phyloP scores from a whole-genome alignment of 202 grass and related monocot genomes.

The Elaeis oleifera region DNA sequence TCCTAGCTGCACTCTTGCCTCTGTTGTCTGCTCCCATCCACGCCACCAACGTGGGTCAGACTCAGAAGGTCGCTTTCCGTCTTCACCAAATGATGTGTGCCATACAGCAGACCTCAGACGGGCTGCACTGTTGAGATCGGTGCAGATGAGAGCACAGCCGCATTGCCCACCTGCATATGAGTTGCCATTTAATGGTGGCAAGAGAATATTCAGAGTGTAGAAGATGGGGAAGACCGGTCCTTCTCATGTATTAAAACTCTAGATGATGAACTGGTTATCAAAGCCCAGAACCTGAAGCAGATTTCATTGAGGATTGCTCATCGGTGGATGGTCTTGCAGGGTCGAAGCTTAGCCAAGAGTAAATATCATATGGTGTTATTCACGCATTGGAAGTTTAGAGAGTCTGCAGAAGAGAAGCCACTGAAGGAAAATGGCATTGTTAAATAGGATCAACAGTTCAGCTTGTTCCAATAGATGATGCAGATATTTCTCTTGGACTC shows the following conservation, averaged over 20 bases:
- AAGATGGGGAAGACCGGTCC: constrained; percentile 34
- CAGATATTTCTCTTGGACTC: too few species aligned
- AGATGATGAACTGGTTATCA: constrained; percentile 19
- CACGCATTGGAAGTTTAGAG: too few species aligned
- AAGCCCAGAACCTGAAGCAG: constrained; percentile 31
- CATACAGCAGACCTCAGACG: constrained; percentile 66
- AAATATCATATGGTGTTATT: background rate
- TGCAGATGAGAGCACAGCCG: constrained; percentile 84
- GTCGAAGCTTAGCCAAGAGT: constrained; percentile 26
- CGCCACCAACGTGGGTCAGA: constrained; percentile 57
- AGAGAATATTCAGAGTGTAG: constrained; percentile 36
- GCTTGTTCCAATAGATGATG: too few species aligned
- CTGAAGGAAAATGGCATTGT: too few species aligned
- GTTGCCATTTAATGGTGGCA: constrained; percentile 29
- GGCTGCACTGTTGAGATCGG: constrained; percentile 67
- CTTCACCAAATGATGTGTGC: constrained; percentile 91
- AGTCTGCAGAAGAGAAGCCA: too few species aligned
- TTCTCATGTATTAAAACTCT: constrained; percentile 45
- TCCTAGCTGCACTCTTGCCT: constrained; percentile 52
- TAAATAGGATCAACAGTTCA: too few species aligned
- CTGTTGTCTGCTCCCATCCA: constrained; percentile 54
- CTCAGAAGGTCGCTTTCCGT: constrained; percentile 80
- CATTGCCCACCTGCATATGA: constrained; percentile 23
- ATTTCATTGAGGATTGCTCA: constrained; percentile 31
- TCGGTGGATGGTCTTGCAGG: constrained; percentile 19